phyloP scores from a whole-genome alignment of 345 rosid species.

The Hibiscus mutabilis region DNA sequence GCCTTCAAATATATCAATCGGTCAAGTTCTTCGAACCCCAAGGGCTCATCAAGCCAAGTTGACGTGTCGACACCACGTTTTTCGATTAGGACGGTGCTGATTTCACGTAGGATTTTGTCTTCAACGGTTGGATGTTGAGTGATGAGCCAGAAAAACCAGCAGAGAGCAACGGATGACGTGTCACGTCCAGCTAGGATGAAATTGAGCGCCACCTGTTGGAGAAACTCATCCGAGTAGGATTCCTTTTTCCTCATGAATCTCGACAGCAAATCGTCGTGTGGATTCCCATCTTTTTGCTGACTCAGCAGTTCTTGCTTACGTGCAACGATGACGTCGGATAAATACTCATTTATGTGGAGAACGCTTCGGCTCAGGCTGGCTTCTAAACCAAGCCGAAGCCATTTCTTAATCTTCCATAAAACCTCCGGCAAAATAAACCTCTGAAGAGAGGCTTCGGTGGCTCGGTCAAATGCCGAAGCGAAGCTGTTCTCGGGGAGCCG shows the following conservation, averaged over 20 bases:
- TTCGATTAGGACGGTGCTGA: conserved; percentile 48
- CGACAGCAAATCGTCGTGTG: conserved; percentile 74
- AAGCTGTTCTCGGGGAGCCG: conserved; percentile 24
- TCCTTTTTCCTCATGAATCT: conserved; percentile 88
- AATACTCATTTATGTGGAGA: conserved; percentile 38
- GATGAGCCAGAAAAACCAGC: conserved; percentile 44
- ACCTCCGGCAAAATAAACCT: conserved; percentile 85
- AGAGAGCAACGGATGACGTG: conserved; percentile 86
- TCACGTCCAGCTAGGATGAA: conserved; percentile 97
- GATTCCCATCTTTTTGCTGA: conserved; percentile 39
- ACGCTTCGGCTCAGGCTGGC: conserved; percentile 71
- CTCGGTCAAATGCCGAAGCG: conserved; percentile 74
- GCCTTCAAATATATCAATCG: conserved; percentile 72
- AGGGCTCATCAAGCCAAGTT: conserved; percentile 39
- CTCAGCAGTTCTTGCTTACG: conserved; percentile 65
- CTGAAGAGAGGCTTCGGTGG: conserved; percentile 85
- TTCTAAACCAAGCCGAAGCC: conserved; percentile 82
- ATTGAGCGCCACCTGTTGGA: conserved; percentile 86
- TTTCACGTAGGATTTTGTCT: conserved; percentile 61
- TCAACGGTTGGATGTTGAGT: conserved; percentile 38
- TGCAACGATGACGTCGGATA: conserved; percentile 24
- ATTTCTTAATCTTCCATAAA: conserved; percentile 68
- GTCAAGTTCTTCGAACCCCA: conserved; percentile 69
- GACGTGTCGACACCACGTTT: conserved; percentile 53
- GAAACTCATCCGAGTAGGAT: conserved; percentile 61